phyloP scores from a whole-genome alignment of 371 early-diverging fungal genomes.

The Dichotomocladium elegans region DNA sequence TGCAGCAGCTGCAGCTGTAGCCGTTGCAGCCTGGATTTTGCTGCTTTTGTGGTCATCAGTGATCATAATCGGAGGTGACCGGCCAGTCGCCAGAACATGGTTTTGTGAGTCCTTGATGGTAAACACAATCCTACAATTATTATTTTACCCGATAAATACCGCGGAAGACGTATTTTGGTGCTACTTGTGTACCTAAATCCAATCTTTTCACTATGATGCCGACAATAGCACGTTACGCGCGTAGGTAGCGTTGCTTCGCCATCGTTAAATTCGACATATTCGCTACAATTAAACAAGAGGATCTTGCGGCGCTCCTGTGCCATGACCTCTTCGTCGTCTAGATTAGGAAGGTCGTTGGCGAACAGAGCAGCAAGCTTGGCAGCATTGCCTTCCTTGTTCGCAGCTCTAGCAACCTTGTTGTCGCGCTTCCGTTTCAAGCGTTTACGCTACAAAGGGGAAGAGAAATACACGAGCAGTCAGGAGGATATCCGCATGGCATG shows the following conservation, averaged over 20 bases:
- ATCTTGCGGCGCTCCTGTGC: slow-evolving; percentile 51
- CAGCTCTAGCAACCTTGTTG: slow-evolving; percentile 47
- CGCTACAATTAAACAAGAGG: slow-evolving; percentile 68
- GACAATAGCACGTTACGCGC: slow-evolving; percentile 81
- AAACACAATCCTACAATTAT: slow-evolving; percentile 52
- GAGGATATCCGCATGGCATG: no score
- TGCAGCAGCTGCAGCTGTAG: slow-evolving; percentile 10
- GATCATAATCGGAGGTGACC: slow-evolving; percentile 83
- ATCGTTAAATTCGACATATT: slow-evolving; percentile 66
- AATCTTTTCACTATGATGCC: slow-evolving; percentile 83
- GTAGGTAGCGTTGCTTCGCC: slow-evolving; percentile 78
- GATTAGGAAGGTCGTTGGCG: slow-evolving; percentile 39
- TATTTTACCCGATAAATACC: background rate
- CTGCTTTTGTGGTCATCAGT: slow-evolving; percentile 87
- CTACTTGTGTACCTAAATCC: slow-evolving; percentile 65
- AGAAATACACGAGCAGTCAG: no score
- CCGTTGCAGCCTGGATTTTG: slow-evolving; percentile 44
- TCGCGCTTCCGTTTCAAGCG: slow-evolving; percentile 51
- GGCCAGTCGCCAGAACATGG: slow-evolving; percentile 63
- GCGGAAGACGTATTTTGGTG: background rate
- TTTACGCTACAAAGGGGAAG: slow-evolving; percentile 35
- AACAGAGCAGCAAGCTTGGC: slow-evolving; percentile 45
- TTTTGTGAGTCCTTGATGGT: slow-evolving; percentile 56
- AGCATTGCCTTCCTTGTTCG: slow-evolving; percentile 46
- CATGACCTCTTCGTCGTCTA: slow-evolving; percentile 42